Base-by-base conservation (phyloP, 2,329 filamentous ascomycete species). In the Fragosphaeria purpurea region DNA sequence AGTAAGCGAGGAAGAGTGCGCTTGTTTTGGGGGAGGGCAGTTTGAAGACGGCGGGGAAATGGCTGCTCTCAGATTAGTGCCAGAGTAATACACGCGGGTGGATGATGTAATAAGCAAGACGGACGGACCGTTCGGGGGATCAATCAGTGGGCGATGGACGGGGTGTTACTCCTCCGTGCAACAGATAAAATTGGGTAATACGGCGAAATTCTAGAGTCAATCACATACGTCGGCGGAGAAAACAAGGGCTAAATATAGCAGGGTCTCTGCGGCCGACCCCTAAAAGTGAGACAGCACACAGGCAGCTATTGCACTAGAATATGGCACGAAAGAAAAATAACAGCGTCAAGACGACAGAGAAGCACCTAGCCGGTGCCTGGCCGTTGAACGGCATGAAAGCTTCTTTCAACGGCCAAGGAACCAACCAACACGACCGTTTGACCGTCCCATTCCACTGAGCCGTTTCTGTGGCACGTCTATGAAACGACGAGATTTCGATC, bases 71-170 rank as follows among this genome's bases (percentile, higher is more conserved):
- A 22, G 22, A 22, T 22, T 22, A 22, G 22, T 22, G 22, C 22
- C 22, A 22, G 22, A 22, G 22, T 22, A 22, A 22, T 22, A 3
- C 22, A 3, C 22, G 22, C 22, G 47, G 8, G 37, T 31, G 44
- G 50, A 51, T 54, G 52, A 53, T 53, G 52, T 53, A 53, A 53
- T 53, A 46, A 42, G 32, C 22, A 33, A 47, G 48, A 44, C 31
- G 8, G 34, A 38, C 3, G 35, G 31, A 50, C 22, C 22, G 22
- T 22, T 22, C 22, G 22, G 22, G 22, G 22, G 22, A 22, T 44
- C 34, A 49, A 44, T 40, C 46, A 46, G 43, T 22, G 22, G 22
- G 22, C 22, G 2, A 22, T 22, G 22, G 22, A 22, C 22, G 22
- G 22, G 22, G 22, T 22, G 3, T 22, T 22, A 22, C 22, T 22